These are phyloP conservation scores for Aspergillus aculeatinus DNA, from an alignment of 2,329 filamentous ascomycete species.

Conservation along the genomic window DNA sequence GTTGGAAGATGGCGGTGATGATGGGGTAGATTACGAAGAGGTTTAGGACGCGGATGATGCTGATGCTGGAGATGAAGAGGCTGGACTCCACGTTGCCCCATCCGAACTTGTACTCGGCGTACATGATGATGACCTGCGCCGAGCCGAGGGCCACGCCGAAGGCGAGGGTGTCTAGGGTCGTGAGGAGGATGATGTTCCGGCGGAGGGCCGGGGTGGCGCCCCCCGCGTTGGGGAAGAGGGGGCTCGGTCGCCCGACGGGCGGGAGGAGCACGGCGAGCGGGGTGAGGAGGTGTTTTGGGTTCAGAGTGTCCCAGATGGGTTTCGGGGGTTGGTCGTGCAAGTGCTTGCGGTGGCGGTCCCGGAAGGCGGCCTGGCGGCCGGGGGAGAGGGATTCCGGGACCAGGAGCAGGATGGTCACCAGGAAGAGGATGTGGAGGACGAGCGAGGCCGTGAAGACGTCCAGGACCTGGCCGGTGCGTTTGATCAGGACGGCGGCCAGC, in stretches of 20 bases:
- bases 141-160: slow-evolving; percentile 80
- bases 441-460: slow-evolving; percentile 83
- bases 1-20: slow-evolving; percentile 70
- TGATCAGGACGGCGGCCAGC: slow-evolving; percentile 75
- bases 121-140: slow-evolving; percentile 79
- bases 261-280: slow-evolving; percentile 79
- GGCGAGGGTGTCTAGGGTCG: slow-evolving; percentile 76
- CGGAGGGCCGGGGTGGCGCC: slow-evolving; percentile 63
- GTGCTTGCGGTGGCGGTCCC: slow-evolving; percentile 61
- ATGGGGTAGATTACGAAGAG: slow-evolving; percentile 74
- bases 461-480: slow-evolving; percentile 70
- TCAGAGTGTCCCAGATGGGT: slow-evolving; percentile 20
- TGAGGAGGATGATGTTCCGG: slow-evolving; percentile 78
- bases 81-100: slow-evolving; percentile 83
- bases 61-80: slow-evolving; percentile 77
- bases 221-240: slow-evolving; percentile 48
- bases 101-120: slow-evolving; percentile 73
- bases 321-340: slow-evolving; percentile 27
- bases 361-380: slow-evolving; percentile 67
- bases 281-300: slow-evolving; percentile 66
- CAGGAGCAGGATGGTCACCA: slow-evolving; percentile 67
- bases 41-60: slow-evolving; percentile 70
- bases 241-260: slow-evolving; percentile 38
- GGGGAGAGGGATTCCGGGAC: slow-evolving; percentile 83
- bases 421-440: slow-evolving; percentile 70